A percentile compares a stretch with the other conserved stretches of the same genome.
Evolutionary conservation across 2,329 filamentous ascomycete genomes (phyloP).

Genomic region (Neodidymelliopsis sp.): DNA sequence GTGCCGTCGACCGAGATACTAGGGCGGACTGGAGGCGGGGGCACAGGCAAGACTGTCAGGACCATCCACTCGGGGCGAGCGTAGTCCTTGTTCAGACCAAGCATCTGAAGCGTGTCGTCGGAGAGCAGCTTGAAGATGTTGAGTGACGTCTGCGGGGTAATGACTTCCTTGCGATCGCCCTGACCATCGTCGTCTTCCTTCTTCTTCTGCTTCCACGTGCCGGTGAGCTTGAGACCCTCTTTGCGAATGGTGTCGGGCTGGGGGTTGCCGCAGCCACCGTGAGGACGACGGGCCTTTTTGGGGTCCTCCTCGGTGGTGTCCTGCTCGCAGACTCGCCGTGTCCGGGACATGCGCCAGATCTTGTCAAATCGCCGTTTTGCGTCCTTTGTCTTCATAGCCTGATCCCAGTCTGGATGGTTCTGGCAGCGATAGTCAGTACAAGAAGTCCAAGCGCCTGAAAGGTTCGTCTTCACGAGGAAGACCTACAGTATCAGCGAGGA

Average conservation of each 20-base stretch:
- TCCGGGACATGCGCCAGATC: conserved; percentile 92
- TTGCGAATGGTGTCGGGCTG: conserved; percentile 85
- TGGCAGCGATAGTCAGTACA: conserved; percentile 64
- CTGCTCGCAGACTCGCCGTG: conserved; percentile 83
- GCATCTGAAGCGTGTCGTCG: conserved; percentile 79
- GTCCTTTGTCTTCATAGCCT: conserved; percentile 84
- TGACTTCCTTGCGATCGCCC: conserved; percentile 74
- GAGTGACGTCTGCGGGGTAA: conserved; percentile 84
- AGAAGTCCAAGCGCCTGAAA: conserved; percentile 54
- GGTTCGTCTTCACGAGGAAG: conserved; percentile 64
- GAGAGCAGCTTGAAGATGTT: conserved; percentile 87
- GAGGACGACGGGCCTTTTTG: conserved; percentile 57
- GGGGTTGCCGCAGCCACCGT: conserved; percentile 92
- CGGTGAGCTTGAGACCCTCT: conserved; percentile 83
- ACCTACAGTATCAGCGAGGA: conserved; percentile 98
- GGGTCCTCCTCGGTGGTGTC: conserved; percentile 71
- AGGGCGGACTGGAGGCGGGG: conserved; percentile 91
- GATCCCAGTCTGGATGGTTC: conserved; percentile 81
- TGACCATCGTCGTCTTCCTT: conserved; percentile 75
- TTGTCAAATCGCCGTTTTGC: conserved; percentile 93
- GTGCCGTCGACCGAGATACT: conserved; percentile 98
- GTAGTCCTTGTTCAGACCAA: conserved; percentile 94
- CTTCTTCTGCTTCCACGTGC: conserved; percentile 74
- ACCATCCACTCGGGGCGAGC: conserved; percentile 99
- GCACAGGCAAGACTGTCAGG: conserved; percentile 91